Evolutionary conservation across 2,329 filamentous ascomycete species (phyloP).

Genomic region (Neonectria faginata): DNA sequence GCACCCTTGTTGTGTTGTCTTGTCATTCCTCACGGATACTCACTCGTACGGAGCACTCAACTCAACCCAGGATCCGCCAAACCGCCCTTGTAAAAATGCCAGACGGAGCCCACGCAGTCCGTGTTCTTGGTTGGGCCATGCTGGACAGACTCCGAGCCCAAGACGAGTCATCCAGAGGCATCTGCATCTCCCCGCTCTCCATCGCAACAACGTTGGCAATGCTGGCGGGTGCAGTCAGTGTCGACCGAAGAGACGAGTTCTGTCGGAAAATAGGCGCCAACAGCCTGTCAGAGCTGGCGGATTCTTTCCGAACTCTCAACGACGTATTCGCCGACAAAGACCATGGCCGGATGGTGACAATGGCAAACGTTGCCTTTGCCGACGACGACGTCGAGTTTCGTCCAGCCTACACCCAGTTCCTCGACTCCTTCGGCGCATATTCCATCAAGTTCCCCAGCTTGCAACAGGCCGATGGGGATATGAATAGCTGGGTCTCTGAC

Average conservation of each 20-base stretch:
- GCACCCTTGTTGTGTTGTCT: neutral
- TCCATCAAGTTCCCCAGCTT: neutral
- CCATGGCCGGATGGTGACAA: slow-evolving; percentile 1
- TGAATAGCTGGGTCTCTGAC: neutral
- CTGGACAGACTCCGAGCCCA: neutral
- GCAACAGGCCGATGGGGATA: neutral
- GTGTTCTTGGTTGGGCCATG: slow-evolving; percentile 5
- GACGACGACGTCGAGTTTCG: neutral
- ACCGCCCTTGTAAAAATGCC: neutral
- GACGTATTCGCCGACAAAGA: neutral
- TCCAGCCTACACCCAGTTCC: slow-evolving; percentile 2
- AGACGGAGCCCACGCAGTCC: neutral
- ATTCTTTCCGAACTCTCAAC: neutral
- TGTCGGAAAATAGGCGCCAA: neutral
- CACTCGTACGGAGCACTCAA: no score
- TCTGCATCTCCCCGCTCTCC: neutral
- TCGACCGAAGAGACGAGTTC: neutral
- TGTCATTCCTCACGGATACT: neutral
- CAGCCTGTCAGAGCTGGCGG: neutral
- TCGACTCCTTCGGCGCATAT: neutral
- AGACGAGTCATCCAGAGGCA: neutral
- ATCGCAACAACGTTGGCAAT: neutral
- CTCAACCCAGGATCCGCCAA: no score
- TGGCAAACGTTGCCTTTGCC: slow-evolving; percentile 1
- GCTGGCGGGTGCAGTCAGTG: neutral